Evolutionary conservation across 2,329 filamentous ascomycete species (phyloP), one percentile per base, ranked within the genome.

Genomic region (Alternaria sp.): DNA sequence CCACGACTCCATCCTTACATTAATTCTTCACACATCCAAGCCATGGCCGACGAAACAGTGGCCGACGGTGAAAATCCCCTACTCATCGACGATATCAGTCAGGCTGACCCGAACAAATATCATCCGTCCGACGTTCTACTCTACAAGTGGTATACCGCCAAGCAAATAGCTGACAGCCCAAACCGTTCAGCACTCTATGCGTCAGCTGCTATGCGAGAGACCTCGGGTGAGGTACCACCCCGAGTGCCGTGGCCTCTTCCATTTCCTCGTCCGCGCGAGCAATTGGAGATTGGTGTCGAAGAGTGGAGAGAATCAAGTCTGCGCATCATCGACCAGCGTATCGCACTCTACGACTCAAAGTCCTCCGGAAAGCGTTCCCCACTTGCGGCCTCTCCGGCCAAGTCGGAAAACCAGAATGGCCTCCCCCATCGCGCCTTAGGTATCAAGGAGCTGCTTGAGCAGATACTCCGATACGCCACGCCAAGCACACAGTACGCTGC

Each of bases 321-420:
- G 9, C 36, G n/a, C n/a, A 40, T 11, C 9, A 40, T 40, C 5
- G 36, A 40, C 36, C 4, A 17, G 36, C 36, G 36, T 6, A 40
- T 40, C 8, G 36, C 36, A 40, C 15, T 17, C 36, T 40, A 10
- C 36, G 36, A 40, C 32, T n/a, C 30, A 36, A 36, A 36, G 13
- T 36, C 32, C 15, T 17, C 15, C 32, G 32, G 9, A 17, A 40
- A 40, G 32, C 7, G 8, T 40, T 40, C 32, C 9, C 32, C 8
- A 17, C 32, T 10, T 40, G 32, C 32, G 9, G 6, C 9, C 9
- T 9, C 8, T 10, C 15, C 32, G 32, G 32, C 15, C 32, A 6
- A 0, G n/a, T 40, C 32, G 15, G 15, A 40, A 0, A n/a, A n/a
- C 1, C 2, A 0, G 8, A 1, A 40, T 40, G 15, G 32, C 15